Evolutionary conservation across 306 rosid genomes (phyloP).

Genomic region (Castanea crenata): DNA sequence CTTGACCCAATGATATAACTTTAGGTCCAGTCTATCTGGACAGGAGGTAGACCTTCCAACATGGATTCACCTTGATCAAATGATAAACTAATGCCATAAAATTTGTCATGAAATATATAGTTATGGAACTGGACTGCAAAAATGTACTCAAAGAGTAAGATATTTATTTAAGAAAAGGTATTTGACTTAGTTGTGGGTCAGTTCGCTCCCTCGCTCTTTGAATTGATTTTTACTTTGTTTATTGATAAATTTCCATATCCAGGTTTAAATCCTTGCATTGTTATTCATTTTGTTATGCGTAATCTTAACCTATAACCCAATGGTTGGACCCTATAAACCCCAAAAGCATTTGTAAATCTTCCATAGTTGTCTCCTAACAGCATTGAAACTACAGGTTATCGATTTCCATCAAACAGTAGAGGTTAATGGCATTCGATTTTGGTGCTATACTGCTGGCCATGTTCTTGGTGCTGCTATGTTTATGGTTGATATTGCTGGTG

Average conservation of each 20-base stretch:
- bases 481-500: constrained; percentile 97
- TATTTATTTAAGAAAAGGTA: not conserved
- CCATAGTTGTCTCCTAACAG: constrained; percentile 12
- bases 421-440: constrained; percentile 87
- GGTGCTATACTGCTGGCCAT: constrained; percentile 99
- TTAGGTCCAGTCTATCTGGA: too few species aligned
- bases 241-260: not conserved
- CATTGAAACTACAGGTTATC: constrained; percentile 63
- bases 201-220: not conserved
- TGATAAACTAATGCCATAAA: not conserved
- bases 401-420: constrained; percentile 97
- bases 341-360: not conserved
- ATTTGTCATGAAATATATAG: not conserved
- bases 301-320: not conserved
- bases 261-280: not conserved
- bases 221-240: not conserved
- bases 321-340: not conserved
- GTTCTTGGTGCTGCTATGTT: constrained; percentile 99
- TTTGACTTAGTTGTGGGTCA: not conserved
- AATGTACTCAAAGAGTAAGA: not conserved
- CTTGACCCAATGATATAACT: not conserved
- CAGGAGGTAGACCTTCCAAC: too few species aligned
- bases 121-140: not conserved
- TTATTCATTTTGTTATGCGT: not conserved
- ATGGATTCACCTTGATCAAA: too few species aligned